phyloP scores from a whole-genome alignment of 1,284 basidiomycete species.

The Kwoniella shivajii region DNA sequence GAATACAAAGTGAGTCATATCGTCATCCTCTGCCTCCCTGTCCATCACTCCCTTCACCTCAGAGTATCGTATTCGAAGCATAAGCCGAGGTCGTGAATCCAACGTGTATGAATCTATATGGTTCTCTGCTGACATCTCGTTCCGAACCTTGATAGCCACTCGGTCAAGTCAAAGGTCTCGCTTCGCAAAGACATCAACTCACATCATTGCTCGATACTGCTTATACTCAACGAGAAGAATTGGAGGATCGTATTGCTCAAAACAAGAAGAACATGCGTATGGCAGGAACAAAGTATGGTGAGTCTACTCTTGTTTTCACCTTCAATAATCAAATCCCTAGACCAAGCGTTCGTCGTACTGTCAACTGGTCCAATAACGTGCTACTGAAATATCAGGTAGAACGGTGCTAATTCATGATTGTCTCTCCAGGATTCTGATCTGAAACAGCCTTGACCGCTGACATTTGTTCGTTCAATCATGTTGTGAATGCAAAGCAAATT shows the following conservation, averaged over 20 bases:
- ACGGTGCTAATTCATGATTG: no score
- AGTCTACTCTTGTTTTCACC: no score
- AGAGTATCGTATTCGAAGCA: background rate
- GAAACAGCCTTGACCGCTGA: no score
- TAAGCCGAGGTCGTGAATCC: no score
- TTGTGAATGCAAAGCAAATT: no score
- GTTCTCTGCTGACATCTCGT: background rate
- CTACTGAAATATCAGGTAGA: no score
- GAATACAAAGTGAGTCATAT: constrained; percentile 43
- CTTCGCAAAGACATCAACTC: constrained; percentile 52
- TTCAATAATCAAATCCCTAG: no score
- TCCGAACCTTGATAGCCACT: constrained; percentile 32
- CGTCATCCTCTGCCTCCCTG: background rate
- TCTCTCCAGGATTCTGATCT: no score
- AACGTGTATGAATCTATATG: background rate
- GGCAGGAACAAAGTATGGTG: constrained; percentile 50
- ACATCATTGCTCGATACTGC: constrained; percentile 47
- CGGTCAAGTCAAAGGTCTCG: constrained; percentile 52
- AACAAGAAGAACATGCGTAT: constrained; percentile 52
- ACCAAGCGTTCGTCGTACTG: no score
- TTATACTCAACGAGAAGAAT: constrained; percentile 41
- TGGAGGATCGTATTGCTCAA: constrained; percentile 49
- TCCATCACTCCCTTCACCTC: background rate
- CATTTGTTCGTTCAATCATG: no score
- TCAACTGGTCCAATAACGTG: no score